phyloP scores from a whole-genome alignment of 441 rosid genomes.

The Gossypium laxum region DNA sequence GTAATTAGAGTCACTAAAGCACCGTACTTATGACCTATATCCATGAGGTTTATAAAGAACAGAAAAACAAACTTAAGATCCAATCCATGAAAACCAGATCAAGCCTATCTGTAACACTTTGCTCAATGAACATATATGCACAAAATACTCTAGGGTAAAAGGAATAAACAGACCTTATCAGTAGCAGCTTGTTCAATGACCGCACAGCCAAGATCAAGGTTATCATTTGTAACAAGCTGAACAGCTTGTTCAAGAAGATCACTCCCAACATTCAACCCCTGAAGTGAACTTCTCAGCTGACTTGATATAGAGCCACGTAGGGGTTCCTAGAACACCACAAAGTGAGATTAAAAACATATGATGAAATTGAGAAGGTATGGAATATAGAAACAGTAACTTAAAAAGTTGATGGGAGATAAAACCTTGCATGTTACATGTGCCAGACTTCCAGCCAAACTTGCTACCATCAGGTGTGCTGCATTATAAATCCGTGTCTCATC shows the following conservation, averaged over 20 bases:
- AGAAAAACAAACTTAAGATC: neutral
- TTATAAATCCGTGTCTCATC: slow-evolving; percentile 86
- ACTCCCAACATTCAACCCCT: slow-evolving; percentile 48
- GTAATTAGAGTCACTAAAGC: neutral
- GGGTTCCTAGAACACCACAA: slow-evolving; percentile 59
- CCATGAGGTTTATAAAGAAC: neutral
- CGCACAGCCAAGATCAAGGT: slow-evolving; percentile 98
- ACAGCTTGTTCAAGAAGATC: slow-evolving; percentile 87
- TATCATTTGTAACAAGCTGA: slow-evolving; percentile 92
- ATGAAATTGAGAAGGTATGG: neutral
- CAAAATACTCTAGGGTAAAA: neutral
- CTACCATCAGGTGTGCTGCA: slow-evolving; percentile 99
- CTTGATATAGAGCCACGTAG: slow-evolving; percentile 77
- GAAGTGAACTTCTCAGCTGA: slow-evolving; percentile 73
- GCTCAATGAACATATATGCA: neutral
- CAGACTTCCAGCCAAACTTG: slow-evolving; percentile 94
- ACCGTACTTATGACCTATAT: neutral
- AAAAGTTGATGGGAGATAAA: slow-evolving; percentile 8
- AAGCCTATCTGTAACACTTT: neutral
- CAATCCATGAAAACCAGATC: neutral
- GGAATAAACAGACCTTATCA: slow-evolving; percentile 52
- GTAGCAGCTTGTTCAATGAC: slow-evolving; percentile 96
- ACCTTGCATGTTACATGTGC: slow-evolving; percentile 99
- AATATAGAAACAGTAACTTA: slow-evolving; percentile 33
- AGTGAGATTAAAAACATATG: slow-evolving; percentile 9